Base-by-base conservation (phyloP, 2,329 filamentous ascomycete species). In the Colletotrichum tropicale region DNA sequence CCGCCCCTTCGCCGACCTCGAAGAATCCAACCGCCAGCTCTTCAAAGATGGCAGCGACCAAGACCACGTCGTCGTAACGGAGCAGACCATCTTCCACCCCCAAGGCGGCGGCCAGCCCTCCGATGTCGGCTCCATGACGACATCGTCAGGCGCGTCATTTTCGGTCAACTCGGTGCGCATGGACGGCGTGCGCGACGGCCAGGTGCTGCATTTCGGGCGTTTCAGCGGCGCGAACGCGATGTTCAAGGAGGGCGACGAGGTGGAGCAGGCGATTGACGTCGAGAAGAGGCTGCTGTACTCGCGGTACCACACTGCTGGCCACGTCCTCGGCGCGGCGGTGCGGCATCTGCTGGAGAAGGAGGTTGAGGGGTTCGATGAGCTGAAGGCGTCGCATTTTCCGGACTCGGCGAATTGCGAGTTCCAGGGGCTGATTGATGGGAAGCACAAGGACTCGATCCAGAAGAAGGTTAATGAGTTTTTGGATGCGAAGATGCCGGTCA, bases 51-150 rank as follows among this genome's bases (percentile, higher is more conserved):
- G 85, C 6, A 81, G 81, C 10, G 86, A 89, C 7, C 82, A 87
- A 3, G 87, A 91, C 78, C 87, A 89, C 79, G 88, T 92, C n/a
- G 82, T 94, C 24, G 87, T 91, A 8, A 93, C 92, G 0, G 86
- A 90, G 3, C 84, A 89, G 62, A 95, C 94, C n/a, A 92, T 95
- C 76, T 95, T 95, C 83, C 92, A 95, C 77, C 91, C 93, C 0
- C 94, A 95, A 82, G 94, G 94, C 24, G 94, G 94, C 75, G 94
- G 94, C 9, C 94, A 95, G 80, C 94, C 94, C 1, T 93, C 90
- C 0, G 94, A 95, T 77, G 86, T 88, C 13, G 94, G 94, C 24
- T 84, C 81, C 55, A 93, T 95, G 77, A 84, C 83, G 1, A 77
- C 79, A 65, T 67, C 79, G 1, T 32, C 78, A 3, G 79, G 79